These are phyloP conservation scores for Lactifluus echinatus DNA, from an alignment of 768 basidiomycete species.

Conservation along the genomic window DNA sequence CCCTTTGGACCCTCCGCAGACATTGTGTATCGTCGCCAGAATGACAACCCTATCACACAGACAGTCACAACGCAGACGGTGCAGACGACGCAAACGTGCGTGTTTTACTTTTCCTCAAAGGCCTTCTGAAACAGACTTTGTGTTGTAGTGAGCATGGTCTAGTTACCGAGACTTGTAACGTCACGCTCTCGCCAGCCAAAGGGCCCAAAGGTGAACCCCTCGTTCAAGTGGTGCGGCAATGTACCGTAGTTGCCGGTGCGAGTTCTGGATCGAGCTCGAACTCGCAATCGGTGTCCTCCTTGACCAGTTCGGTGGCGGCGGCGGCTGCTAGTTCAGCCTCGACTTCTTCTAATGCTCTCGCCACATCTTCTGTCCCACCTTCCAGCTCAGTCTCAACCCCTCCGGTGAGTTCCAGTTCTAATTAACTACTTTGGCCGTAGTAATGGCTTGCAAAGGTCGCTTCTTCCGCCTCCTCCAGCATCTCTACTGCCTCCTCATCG, in stretches of 20 bases:
- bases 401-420: neutral
- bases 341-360: too few relatives aligned
- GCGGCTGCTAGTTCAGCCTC: neutral
- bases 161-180: conserved; percentile 30
- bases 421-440: neutral
- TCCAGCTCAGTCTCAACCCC: neutral
- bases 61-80: conserved; percentile 33
- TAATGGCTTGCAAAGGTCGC: neutral
- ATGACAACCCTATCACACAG: conserved; percentile 24
- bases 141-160: conserved; percentile 23
- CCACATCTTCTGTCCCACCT: conserved; percentile 3
- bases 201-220: conserved; percentile 25
- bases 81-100: conserved; percentile 35
- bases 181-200: conserved; percentile 30
- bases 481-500: neutral
- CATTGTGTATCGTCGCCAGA: conserved; percentile 14
- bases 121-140: neutral
- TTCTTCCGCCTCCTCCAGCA: neutral
- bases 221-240: conserved; percentile 29
- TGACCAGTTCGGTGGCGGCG: neutral
- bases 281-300: neutral
- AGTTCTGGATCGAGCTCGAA: neutral
- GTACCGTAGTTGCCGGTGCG: conserved; percentile 20
- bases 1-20: neutral
- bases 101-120: neutral